Percentiles rank a stretch among this genome's conserved stretches.
Conservation (phyloP, 2,329 filamentous ascomycete species). For the Penicillium palitans region DNA sequence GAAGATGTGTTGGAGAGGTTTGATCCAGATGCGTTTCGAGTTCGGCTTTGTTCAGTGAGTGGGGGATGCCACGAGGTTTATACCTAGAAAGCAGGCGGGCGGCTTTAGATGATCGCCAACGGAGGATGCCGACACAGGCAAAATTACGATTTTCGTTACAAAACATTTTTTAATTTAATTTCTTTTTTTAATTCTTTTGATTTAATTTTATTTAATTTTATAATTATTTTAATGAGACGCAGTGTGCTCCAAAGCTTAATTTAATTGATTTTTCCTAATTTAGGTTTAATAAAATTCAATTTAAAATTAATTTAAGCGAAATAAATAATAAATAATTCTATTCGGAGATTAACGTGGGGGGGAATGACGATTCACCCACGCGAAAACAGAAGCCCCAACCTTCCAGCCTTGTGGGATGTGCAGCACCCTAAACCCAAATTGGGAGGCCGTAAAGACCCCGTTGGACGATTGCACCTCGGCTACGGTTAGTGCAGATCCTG, state of each 20-base stretch:
- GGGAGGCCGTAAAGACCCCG: conserved; percentile 29
- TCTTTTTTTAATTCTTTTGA: neutral
- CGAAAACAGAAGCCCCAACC: conserved; percentile 8
- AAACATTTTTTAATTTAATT: neutral
- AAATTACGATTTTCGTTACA: conserved; percentile 15
- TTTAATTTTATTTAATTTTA: neutral
- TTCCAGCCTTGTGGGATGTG: conserved; percentile 8
- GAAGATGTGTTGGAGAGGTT: neutral
- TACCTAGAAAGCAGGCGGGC: conserved; percentile 14
- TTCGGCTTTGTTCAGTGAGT: conserved; percentile 5
- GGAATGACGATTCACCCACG: conserved; percentile 23
- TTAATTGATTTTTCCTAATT: conserved; percentile 18
- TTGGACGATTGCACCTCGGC: conserved; percentile 23
- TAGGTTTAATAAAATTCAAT: neutral
- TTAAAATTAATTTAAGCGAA: neutral
- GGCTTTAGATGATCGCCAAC: conserved; percentile 24
- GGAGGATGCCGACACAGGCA: conserved; percentile 20
- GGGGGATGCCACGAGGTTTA: conserved; percentile 26
- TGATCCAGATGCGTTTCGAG: conserved; percentile 9
- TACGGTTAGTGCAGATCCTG: conserved; percentile 32
- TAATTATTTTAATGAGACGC: conserved; percentile 17
- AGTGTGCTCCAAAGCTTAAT: conserved; percentile 31
- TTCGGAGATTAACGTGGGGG: conserved; percentile 23
- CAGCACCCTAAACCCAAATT: conserved; percentile 18
- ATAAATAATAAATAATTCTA: neutral